Conservation (phyloP, 2,329 filamentous ascomycete genomes). For the Fusarium robinianum region DNA sequence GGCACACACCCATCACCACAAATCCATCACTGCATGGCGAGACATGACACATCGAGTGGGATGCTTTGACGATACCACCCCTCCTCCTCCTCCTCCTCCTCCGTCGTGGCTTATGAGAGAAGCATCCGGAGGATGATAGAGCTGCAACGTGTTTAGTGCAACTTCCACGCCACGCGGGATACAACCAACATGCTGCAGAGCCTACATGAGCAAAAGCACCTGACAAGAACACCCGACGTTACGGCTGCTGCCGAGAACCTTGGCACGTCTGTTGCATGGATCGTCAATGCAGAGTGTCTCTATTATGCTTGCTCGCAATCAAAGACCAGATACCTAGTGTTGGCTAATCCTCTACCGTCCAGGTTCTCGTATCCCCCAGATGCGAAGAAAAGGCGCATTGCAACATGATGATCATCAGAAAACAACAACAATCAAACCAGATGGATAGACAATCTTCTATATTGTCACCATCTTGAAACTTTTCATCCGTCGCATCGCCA, state of each 20-base stretch:
- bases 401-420: too few relatives aligned
- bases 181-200: neutral
- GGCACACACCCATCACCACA: neutral
- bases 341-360: too few relatives aligned
- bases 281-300: slow-evolving; percentile 15
- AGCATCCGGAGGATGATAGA: too few relatives aligned
- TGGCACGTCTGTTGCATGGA: slow-evolving; percentile 3
- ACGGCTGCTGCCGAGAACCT: neutral
- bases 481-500: slow-evolving; percentile 18
- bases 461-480: slow-evolving; percentile 21
- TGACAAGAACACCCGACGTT: slow-evolving; percentile 11
- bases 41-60: slow-evolving; percentile 15
- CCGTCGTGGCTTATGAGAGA: too few relatives aligned
- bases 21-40: slow-evolving; percentile 3
- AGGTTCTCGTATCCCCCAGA: too few relatives aligned
- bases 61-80: slow-evolving; percentile 17
- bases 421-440: slow-evolving; percentile 9
- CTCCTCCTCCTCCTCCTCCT: too few relatives aligned
- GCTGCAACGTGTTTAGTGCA: too few relatives aligned
- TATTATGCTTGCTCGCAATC: too few relatives aligned
- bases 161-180: slow-evolving; percentile 12
- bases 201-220: too few relatives aligned
- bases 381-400: slow-evolving; percentile 14
- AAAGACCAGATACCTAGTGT: too few relatives aligned
- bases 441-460: slow-evolving; percentile 19